phyloP scores from a whole-genome alignment of 2,329 filamentous ascomycete species.

The Clarireedia paspali region DNA sequence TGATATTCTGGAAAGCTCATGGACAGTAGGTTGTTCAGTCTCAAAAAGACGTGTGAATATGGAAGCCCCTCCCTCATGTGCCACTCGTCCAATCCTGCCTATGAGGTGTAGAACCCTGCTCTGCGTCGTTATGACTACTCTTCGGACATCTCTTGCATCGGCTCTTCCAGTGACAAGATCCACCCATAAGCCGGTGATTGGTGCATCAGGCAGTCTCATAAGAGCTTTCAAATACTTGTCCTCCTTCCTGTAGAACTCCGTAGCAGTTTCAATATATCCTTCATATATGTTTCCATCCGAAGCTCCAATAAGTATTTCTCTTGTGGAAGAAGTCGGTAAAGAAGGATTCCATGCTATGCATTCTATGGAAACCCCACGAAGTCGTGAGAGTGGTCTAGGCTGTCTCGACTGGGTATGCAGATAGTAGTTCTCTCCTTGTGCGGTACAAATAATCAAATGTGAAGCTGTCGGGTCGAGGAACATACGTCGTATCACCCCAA shows the following conservation, averaged over 20 bases:
- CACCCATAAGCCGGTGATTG: slow-evolving; percentile 79
- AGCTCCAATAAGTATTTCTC: slow-evolving; percentile 86
- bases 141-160: slow-evolving; percentile 57
- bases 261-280: slow-evolving; percentile 86
- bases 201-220: slow-evolving; percentile 73
- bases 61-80: slow-evolving; percentile 70
- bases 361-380: slow-evolving; percentile 84
- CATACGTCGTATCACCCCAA: slow-evolving; percentile 88
- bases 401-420: slow-evolving; percentile 91
- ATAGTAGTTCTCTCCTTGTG: slow-evolving; percentile 93
- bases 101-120: slow-evolving; percentile 72
- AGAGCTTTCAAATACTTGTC: slow-evolving; percentile 85
- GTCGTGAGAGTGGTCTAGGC: slow-evolving; percentile 69
- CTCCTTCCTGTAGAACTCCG: slow-evolving; percentile 90
- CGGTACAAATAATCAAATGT: slow-evolving; percentile 85
- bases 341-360: slow-evolving; percentile 93
- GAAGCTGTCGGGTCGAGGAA: slow-evolving; percentile 97
- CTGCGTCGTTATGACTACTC: slow-evolving; percentile 75
- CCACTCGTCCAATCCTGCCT: slow-evolving; percentile 65
- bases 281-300: slow-evolving; percentile 96
- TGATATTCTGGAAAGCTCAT: slow-evolving; percentile 61
- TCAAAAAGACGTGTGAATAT: slow-evolving; percentile 88
- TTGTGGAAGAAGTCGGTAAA: slow-evolving; percentile 82
- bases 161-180: slow-evolving; percentile 54
- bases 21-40: slow-evolving; percentile 67